Evolutionary conservation across 176 grass and related monocot genomes (phyloP).

Genomic region (Aegilops bicornis): DNA sequence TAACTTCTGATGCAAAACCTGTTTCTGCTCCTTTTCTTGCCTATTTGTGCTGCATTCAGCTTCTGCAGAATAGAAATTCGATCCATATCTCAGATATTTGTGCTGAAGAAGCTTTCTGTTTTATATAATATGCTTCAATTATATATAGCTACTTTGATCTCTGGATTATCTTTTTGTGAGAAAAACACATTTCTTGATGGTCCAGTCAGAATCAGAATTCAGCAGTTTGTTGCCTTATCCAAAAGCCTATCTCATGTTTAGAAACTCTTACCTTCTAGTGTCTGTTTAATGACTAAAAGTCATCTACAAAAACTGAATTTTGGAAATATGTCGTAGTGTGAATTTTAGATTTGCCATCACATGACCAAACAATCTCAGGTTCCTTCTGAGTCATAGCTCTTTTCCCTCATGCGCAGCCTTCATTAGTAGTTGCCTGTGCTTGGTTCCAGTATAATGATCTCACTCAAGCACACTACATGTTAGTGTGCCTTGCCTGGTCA

Average conservation of each 20-base stretch:
- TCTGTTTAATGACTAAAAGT: neutral
- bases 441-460: conserved; percentile 21
- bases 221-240: neutral
- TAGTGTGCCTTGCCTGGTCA: conserved; percentile 35
- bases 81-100: neutral
- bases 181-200: neutral
- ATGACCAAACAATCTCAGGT: neutral
- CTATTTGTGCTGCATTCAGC: neutral
- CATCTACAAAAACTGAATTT: neutral
- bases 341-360: neutral
- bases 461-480: conserved; percentile 20
- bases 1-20: neutral
- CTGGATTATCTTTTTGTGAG: neutral
- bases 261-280: neutral
- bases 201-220: neutral
- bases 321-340: neutral
- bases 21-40: neutral
- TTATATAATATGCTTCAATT: neutral
- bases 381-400: neutral
- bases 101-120: neutral
- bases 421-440: neutral
- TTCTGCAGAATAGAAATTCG: neutral
- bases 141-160: neutral
- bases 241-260: neutral
- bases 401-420: neutral